These are phyloP conservation scores for maize (Zea mays) DNA, from an alignment of 176 grass and related monocot genomes.

Conservation along the genomic window DNA sequence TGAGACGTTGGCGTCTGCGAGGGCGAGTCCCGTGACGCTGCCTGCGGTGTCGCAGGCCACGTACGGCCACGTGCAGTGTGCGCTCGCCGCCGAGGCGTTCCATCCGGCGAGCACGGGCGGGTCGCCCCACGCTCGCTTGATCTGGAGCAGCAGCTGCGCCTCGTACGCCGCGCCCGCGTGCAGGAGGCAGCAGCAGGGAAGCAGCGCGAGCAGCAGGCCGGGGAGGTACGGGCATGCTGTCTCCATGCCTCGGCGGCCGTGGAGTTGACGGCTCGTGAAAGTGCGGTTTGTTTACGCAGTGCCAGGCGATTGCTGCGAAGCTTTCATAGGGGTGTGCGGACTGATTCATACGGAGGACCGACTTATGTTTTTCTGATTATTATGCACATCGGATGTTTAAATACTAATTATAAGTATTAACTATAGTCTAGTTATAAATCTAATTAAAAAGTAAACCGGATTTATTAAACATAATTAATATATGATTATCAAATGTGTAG, in stretches of 20 bases:
- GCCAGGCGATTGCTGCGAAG: too few relatives aligned
- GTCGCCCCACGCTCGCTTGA: conserved; percentile 56
- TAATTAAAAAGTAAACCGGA: too few relatives aligned
- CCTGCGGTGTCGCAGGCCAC: conserved; percentile 45
- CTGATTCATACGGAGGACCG: too few relatives aligned
- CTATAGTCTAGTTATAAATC: too few relatives aligned
- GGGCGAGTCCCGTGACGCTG: conserved; percentile 35
- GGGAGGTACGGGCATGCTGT: background rate
- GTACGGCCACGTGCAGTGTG: conserved; percentile 60
- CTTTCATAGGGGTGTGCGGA: too few relatives aligned
- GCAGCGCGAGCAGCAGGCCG: conserved; percentile 25
- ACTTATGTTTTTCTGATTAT: too few relatives aligned
- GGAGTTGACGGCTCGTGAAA: background rate
- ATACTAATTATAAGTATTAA: too few relatives aligned
- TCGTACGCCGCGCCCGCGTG: conserved; percentile 31
- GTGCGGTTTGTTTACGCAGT: background rate
- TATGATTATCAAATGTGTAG: too few relatives aligned
- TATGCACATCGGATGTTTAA: too few relatives aligned
- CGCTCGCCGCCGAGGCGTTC: conserved; percentile 17
- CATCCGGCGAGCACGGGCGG: conserved; percentile 49
- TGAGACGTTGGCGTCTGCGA: conserved; percentile 31
- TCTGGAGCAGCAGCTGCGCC: conserved; percentile 39
- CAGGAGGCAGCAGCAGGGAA: background rate
- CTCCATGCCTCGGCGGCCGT: background rate
- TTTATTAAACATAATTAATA: too few relatives aligned